Evolutionary conservation across 176 grass and related monocot genomes (phyloP), one percentile per base, ranked within the genome.

Genomic region (Zoysia japonica): DNA sequence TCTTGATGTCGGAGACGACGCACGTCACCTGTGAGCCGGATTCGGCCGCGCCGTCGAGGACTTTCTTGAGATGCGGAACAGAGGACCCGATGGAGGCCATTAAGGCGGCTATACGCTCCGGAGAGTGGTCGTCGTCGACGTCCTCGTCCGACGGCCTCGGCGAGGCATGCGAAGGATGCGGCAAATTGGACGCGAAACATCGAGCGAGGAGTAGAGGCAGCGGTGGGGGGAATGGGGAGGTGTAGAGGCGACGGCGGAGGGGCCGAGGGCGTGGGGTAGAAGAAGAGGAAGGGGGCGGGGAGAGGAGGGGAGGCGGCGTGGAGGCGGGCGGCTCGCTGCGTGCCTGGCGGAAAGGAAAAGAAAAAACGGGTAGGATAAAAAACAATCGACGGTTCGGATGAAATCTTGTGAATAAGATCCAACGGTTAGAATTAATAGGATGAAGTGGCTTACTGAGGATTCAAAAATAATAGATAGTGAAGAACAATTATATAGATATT

Each of bases 1-100:
- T 54, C 54, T 45, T 59, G 13, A 76, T 8, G 67, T 87, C 79
- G 11, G 79, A 75, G 52, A 87, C 61, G 59, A 87, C 28, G 36
- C 57, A 72, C 17, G 56, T 86, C 66, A 50, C 65, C 15, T 77
- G 84, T 7, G 84, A 39, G 0, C 71, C 71, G 19, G 65, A 35
- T 40, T 19, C 39, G 1, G 71, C 53, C 0, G 40, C 28, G 28
- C 37, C 41, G 41, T 45, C 20, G 65, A 80, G 11, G 41, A 80
- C 51, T 0, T 42, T 7, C 69, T 49, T 63, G 6, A 82, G 51
- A 59, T 65, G 80, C 37, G 59, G 68, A 17, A 39, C 69, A 2
- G 5, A 2, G 47, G 69, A 1, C 11, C 49, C 1, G 11, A 73
- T 7, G 69, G 47, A 20, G 2, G 1, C 3, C 3, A 36, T 2